Percentiles rank a stretch among this genome's conserved stretches.
These are phyloP conservation scores for Calocybe gangraenosa DNA, from an alignment of 768 basidiomycete species.

Conservation along the genomic window DNA sequence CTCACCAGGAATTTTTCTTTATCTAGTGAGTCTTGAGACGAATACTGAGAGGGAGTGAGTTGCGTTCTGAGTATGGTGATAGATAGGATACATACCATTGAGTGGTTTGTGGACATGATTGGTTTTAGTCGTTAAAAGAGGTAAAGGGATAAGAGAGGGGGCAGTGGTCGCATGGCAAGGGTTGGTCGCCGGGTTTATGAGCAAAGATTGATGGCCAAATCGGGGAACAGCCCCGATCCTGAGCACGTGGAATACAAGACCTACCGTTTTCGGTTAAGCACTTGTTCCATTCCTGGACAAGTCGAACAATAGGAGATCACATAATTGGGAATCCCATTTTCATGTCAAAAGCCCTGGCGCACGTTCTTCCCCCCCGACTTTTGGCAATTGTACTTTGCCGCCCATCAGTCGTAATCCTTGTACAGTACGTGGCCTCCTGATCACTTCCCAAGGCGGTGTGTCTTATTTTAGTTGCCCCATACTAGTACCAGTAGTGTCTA, in stretches of 20 bases:
- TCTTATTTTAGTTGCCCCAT: no score
- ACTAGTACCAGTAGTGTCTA: no score
- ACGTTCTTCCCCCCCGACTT: no score
- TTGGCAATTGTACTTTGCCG: no score
- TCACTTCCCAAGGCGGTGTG: no score
- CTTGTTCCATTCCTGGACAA: conserved; percentile 17
- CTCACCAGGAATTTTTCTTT: conserved; percentile 16
- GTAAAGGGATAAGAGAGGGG: conserved; percentile 1
- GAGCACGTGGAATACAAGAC: conserved; percentile 26
- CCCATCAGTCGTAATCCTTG: no score
- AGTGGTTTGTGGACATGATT: conserved; percentile 35
- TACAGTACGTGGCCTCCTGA: no score
- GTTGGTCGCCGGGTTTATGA: conserved; percentile 12
- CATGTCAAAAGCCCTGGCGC: no score
- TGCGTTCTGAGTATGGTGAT: neutral
- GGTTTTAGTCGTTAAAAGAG: neutral
- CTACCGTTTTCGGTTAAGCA: conserved; percentile 23
- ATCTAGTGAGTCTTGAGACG: conserved; percentile 11
- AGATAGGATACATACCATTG: conserved; percentile 24
- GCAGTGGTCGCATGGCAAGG: conserved; percentile 6
- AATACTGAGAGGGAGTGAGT: conserved; percentile 8
- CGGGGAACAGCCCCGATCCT: conserved; percentile 21
- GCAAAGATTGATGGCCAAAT: conserved; percentile 19
- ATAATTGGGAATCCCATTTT: no score
- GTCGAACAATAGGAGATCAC: conserved; percentile 17